Conservation (phyloP, 306 rosid species). For the Prunus davidiana region DNA sequence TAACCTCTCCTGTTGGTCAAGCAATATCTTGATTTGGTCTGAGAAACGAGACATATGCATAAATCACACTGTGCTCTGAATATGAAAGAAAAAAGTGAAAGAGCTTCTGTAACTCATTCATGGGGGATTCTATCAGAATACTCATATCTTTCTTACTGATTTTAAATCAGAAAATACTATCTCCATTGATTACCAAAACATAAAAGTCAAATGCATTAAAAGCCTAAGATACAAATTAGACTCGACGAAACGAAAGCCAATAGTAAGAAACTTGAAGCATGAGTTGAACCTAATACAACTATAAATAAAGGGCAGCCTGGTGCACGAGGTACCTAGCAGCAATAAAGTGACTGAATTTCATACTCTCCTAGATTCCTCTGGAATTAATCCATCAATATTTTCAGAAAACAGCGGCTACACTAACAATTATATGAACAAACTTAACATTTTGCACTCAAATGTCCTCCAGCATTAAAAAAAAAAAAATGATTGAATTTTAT, state of each 20-base stretch:
- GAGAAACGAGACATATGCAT: conserved; percentile 21
- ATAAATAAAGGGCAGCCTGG: not conserved
- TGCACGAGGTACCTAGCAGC: not conserved
- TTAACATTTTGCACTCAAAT: not conserved
- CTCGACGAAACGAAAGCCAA: not conserved
- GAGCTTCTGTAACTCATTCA: not conserved
- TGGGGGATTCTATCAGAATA: not conserved
- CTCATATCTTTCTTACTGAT: not conserved
- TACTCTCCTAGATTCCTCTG: not conserved
- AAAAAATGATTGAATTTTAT: not conserved
- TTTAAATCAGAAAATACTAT: not conserved
- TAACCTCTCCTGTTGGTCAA: conserved; percentile 72
- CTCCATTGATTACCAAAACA: not conserved
- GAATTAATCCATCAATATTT: not conserved
- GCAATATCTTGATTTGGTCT: conserved; percentile 62
- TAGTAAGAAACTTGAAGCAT: not conserved
- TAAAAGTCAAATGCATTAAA: not conserved
- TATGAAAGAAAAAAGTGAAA: not conserved
- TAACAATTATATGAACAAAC: not conserved
- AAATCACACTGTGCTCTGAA: not conserved
- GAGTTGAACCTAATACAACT: not conserved
- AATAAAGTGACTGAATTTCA: not conserved
- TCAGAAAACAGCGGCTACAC: not conserved
- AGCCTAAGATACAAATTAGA: not conserved
- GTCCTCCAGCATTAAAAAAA: not conserved